These are phyloP conservation scores for Claviceps pazoutovae DNA, from an alignment of 2,329 filamentous ascomycete species.

Conservation along the genomic window DNA sequence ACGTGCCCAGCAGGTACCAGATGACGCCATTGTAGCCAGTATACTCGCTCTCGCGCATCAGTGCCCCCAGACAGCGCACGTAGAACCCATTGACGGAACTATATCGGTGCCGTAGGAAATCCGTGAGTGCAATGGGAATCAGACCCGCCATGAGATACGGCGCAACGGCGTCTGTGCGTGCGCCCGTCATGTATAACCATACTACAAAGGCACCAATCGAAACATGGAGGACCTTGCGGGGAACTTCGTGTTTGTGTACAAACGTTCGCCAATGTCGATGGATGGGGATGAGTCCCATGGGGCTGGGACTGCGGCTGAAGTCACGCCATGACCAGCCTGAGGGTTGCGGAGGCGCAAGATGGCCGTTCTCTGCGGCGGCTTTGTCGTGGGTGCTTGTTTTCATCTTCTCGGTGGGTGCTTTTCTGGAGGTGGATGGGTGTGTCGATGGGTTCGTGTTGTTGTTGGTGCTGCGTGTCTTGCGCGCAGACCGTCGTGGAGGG, in stretches of 20 bases:
- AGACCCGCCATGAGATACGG: slow-evolving; percentile 71
- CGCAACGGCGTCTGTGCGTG: slow-evolving; percentile 64
- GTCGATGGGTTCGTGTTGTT: slow-evolving; percentile 25
- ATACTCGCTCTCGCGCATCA: slow-evolving; percentile 96
- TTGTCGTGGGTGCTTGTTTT: slow-evolving; percentile 20
- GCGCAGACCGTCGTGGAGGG: slow-evolving; percentile 31
- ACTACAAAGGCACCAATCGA: slow-evolving; percentile 93
- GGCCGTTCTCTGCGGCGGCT: slow-evolving; percentile 37
- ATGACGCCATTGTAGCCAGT: slow-evolving; percentile 93
- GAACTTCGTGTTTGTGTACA: slow-evolving; percentile 93
- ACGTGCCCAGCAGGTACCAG: slow-evolving; percentile 86
- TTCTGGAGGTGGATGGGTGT: slow-evolving; percentile 12
- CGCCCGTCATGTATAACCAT: slow-evolving; percentile 67
- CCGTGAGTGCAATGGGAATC: slow-evolving; percentile 69
- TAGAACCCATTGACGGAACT: slow-evolving; percentile 76
- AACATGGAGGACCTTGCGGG: slow-evolving; percentile 82
- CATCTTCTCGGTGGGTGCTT: slow-evolving; percentile 7
- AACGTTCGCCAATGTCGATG: slow-evolving; percentile 84
- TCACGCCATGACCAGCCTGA: slow-evolving; percentile 68
- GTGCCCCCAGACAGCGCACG: slow-evolving; percentile 66
- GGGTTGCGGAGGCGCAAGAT: slow-evolving; percentile 53
- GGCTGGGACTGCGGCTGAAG: slow-evolving; percentile 81
- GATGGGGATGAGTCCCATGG: slow-evolving; percentile 86
- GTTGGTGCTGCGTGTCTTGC: slow-evolving; percentile 32
- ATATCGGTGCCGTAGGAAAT: slow-evolving; percentile 72